Evolutionary conservation across 345 rosid species (phyloP).

Genomic region (Hypericum androsaemum): DNA sequence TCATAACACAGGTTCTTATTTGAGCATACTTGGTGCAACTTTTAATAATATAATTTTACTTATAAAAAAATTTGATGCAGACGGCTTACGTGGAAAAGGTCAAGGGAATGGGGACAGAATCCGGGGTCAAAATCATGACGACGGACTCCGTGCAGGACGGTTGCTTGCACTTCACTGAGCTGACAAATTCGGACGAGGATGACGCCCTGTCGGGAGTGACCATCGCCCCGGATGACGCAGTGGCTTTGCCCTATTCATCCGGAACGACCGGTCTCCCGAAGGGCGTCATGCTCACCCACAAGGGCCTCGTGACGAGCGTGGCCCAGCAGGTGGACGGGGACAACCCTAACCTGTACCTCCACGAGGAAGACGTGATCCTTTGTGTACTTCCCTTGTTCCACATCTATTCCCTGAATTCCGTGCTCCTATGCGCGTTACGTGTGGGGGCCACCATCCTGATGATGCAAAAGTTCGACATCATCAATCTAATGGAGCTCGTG

Average conservation of each 20-base stretch:
- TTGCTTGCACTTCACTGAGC: constrained; percentile 55
- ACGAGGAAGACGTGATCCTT: constrained; percentile 57
- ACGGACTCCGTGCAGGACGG: constrained; percentile 35
- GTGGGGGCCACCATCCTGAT: constrained; percentile 76
- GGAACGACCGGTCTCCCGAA: constrained; percentile 94
- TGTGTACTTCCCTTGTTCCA: constrained; percentile 79
- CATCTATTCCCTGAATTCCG: constrained; percentile 58
- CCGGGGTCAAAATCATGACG: constrained; percentile 27
- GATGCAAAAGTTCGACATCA: constrained; percentile 73
- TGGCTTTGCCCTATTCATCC: constrained; percentile 85
- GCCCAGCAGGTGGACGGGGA: constrained; percentile 96
- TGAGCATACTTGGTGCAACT: no score
- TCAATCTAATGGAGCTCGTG: constrained; percentile 40
- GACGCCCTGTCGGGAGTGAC: constrained; percentile 21
- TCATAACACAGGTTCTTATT: constrained; percentile 36
- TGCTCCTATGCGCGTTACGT: constrained; percentile 63
- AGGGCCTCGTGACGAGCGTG: constrained; percentile 61
- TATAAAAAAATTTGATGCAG: no score
- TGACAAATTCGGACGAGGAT: constrained; percentile 35
- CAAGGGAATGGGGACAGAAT: constrained; percentile 25
- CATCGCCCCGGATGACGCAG: constrained; percentile 54
- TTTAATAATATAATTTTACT: no score
- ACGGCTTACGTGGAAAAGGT: constrained; percentile 44
- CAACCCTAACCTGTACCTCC: constrained; percentile 71
- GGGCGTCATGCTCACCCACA: constrained; percentile 91